phyloP scores from a whole-genome alignment of 768 basidiomycete genomes.

The Calocybe gangraenosa region DNA sequence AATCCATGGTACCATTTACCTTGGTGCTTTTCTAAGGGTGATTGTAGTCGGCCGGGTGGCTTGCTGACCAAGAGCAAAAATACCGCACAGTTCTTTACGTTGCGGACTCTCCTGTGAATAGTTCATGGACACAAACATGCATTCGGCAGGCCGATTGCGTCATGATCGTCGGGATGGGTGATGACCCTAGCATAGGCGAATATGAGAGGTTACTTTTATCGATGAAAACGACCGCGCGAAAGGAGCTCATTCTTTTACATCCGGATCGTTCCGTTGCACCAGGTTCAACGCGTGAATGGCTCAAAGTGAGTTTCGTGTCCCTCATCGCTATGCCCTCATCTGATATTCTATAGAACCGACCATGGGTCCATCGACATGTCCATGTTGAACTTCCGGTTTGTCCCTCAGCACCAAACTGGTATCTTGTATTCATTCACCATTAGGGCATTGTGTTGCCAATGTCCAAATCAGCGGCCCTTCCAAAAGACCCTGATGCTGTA shows the following conservation, averaged over 20 bases:
- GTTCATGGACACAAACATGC: conserved; percentile 97
- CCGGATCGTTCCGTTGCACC: conserved; percentile 84
- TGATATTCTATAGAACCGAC: conserved; percentile 60
- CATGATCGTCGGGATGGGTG: conserved; percentile 91
- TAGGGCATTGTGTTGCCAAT: conserved; percentile 71
- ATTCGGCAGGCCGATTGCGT: conserved; percentile 96
- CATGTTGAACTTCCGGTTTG: conserved; percentile 87
- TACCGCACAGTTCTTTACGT: conserved; percentile 94
- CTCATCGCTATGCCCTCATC: conserved; percentile 2
- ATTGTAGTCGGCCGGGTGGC: conserved; percentile 60
- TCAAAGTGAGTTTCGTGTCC: conserved; percentile 56
- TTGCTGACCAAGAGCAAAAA: conserved; percentile 93
- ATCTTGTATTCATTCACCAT: conserved; percentile 6
- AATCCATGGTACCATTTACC: not conserved
- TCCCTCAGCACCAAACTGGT: not conserved
- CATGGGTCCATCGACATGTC: conserved; percentile 95
- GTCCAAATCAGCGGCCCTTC: conserved; percentile 49
- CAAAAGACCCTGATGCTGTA: conserved; percentile 85
- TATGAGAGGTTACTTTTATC: conserved; percentile 91
- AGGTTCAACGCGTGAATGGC: conserved; percentile 93
- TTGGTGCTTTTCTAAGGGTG: not conserved
- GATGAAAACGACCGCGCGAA: conserved; percentile 97
- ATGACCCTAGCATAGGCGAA: conserved; percentile 87
- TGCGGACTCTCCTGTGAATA: conserved; percentile 90
- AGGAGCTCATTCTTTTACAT: conserved; percentile 92